Evolutionary conservation across 768 basidiomycete species (phyloP), one percentile per base, ranked within the genome.

Genomic region (Amanita inopinata): DNA sequence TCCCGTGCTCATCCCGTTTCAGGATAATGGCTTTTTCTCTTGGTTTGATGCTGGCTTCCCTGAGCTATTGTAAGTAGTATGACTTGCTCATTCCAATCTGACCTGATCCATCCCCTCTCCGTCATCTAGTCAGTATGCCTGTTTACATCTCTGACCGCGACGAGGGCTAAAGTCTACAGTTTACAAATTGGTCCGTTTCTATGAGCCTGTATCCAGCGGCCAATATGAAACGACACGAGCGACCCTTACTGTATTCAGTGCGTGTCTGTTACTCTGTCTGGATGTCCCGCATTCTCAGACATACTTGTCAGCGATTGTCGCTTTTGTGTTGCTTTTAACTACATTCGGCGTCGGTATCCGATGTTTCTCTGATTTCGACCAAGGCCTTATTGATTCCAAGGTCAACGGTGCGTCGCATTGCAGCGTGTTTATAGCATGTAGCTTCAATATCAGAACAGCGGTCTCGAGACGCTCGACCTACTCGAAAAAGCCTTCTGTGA

Each of bases 121-220:
- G n/a, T 37, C 40, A 41, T 47, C 6, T 45, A 73, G 69, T 71
- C 53, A 50, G 70, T 71, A 51, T 61, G 69, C 53, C 34, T 33
- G 17, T 7, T 17, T 23, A 34, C 7, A 23, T n/a, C 11, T 1
- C 6, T 14, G 8, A 14, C 22, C 22, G 5, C 9, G 12, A 17
- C 35, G 10, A 33, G 22, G 20, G 47, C 30, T 51, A 22, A 15
- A 11, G 15, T 28, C 14, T 38, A 10, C 45, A 88, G 83, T 90
- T 38, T 91, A 82, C 59, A 91, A 91, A 55, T 71, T 91, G n/a
- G 75, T 80, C 46, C 78, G 88, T 15, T 85, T 90, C 64, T 91
- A 84, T 55, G 62, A 75, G 18, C 83, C 85, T 3, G 47, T 53
- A 3, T 77, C 82, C 5, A 49, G 59, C 34, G 50, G 30, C 0